Evolutionary conservation across 2,329 filamentous ascomycete species (phyloP).

Genomic region (Triangularia verruculosa): DNA sequence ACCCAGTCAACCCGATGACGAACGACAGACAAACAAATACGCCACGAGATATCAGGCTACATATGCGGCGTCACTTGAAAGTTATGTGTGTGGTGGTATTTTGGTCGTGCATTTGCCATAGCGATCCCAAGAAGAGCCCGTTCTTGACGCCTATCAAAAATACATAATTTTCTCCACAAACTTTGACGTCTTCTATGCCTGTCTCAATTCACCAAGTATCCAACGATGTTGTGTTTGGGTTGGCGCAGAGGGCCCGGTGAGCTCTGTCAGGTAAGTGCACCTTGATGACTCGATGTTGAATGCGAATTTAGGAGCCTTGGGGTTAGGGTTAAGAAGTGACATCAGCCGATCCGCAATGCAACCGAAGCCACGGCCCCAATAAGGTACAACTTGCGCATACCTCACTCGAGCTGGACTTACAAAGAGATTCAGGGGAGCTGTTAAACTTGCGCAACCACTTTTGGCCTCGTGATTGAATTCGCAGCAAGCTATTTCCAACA

Average conservation of each 20-base stretch:
- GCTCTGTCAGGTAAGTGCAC: not conserved
- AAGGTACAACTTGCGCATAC: not conserved
- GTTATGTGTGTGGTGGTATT: not conserved
- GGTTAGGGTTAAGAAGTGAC: constrained; percentile 2
- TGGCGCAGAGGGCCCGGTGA: not conserved
- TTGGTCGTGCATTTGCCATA: not conserved
- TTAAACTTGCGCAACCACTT: not conserved
- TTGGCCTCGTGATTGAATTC: not conserved
- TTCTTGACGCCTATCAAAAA: not conserved
- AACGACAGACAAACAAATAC: constrained; percentile 16
- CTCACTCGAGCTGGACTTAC: constrained; percentile 5
- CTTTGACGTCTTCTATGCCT: too few relatives aligned
- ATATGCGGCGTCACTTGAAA: constrained; percentile 6
- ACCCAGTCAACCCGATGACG: constrained; percentile 12
- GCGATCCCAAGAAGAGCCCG: not conserved
- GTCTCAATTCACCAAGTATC: not conserved
- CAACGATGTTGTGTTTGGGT: not conserved
- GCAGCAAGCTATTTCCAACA: not conserved
- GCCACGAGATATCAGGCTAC: constrained; percentile 1
- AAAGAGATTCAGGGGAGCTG: constrained; percentile 7
- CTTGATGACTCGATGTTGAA: not conserved
- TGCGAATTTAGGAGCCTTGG: not conserved
- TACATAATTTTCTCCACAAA: not conserved
- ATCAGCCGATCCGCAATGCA: not conserved
- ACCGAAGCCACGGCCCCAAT: not conserved